These are phyloP conservation scores for Tetraselmis striata DNA, from an alignment of 139 green algal genomes.

Conservation along the genomic window DNA sequence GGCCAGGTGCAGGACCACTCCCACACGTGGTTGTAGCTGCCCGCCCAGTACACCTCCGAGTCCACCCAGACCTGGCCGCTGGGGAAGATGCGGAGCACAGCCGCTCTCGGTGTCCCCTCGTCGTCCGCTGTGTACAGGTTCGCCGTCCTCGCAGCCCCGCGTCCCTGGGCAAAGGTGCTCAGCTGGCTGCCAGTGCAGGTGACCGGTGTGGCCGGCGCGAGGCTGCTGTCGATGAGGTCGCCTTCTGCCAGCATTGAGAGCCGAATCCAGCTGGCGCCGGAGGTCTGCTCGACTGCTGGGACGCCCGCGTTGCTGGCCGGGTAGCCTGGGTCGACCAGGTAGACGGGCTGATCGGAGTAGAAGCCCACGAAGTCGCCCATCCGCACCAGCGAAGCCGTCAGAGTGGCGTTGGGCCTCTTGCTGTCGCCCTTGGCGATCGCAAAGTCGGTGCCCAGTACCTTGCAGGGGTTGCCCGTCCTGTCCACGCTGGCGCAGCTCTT, in stretches of 20 bases:
- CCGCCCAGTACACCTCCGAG: background rate
- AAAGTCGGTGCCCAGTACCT: background rate
- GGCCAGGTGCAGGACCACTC: background rate
- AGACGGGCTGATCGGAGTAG: background rate
- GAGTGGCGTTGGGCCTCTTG: too few species aligned
- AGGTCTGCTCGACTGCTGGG: too few species aligned
- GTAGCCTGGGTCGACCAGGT: background rate
- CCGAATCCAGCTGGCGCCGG: background rate
- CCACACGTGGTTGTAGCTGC: background rate
- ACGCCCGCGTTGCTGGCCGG: background rate
- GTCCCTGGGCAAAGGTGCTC: background rate
- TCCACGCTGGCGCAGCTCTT: background rate
- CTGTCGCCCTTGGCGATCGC: background rate
- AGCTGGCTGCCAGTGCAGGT: background rate
- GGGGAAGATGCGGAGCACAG: background rate
- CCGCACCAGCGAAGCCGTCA: background rate
- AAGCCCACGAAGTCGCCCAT: background rate
- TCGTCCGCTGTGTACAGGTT: background rate
- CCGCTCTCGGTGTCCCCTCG: background rate
- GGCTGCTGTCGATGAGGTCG: background rate
- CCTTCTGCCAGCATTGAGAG: background rate
- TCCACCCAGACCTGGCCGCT: background rate
- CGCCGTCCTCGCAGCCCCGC: background rate
- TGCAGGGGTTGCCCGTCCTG: background rate
- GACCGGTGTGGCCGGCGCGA: background rate